phyloP scores from a whole-genome alignment of 2,329 filamentous ascomycete species.

The Arachnopeziza araneosa region DNA sequence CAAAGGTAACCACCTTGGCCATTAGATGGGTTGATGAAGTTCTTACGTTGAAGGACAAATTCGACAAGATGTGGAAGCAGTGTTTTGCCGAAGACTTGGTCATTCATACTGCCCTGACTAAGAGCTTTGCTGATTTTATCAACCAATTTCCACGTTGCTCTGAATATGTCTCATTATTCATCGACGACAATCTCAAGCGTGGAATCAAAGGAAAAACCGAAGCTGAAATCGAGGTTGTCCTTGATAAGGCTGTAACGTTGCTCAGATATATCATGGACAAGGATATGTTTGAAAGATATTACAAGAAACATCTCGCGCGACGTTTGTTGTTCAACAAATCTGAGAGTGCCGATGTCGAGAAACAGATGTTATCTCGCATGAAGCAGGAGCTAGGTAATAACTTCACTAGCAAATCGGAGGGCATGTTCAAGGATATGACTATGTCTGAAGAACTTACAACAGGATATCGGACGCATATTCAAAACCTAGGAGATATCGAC shows the following conservation, averaged over 20 bases:
- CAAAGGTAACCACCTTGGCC: conserved; percentile 78
- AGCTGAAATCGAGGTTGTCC: conserved; percentile 71
- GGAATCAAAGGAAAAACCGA: conserved; percentile 92
- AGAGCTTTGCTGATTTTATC: conserved; percentile 89
- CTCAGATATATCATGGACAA: conserved; percentile 86
- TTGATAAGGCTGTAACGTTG: conserved; percentile 85
- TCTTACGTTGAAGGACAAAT: conserved; percentile 78
- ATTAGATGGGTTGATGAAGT: conserved; percentile 96
- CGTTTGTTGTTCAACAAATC: conserved; percentile 84
- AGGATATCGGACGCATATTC: conserved; percentile 66
- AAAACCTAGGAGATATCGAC: conserved; percentile 44
- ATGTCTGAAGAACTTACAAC: conserved; percentile 78
- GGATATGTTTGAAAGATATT: conserved; percentile 94
- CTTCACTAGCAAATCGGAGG: conserved; percentile 88
- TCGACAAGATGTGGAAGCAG: conserved; percentile 68
- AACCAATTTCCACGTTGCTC: conserved; percentile 81
- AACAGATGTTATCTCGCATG: conserved; percentile 94
- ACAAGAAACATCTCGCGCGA: conserved; percentile 92
- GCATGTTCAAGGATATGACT: conserved; percentile 96
- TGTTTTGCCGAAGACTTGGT: conserved; percentile 73
- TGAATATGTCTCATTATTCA: conserved; percentile 92
- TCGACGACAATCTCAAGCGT: conserved; percentile 93
- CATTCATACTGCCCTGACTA: conserved; percentile 75
- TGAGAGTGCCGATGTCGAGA: conserved; percentile 86
- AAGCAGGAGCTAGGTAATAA: conserved; percentile 93